Evolutionary conservation across 1,284 basidiomycete genomes (phyloP).

Genomic region (Ceratobasidium sp.): DNA sequence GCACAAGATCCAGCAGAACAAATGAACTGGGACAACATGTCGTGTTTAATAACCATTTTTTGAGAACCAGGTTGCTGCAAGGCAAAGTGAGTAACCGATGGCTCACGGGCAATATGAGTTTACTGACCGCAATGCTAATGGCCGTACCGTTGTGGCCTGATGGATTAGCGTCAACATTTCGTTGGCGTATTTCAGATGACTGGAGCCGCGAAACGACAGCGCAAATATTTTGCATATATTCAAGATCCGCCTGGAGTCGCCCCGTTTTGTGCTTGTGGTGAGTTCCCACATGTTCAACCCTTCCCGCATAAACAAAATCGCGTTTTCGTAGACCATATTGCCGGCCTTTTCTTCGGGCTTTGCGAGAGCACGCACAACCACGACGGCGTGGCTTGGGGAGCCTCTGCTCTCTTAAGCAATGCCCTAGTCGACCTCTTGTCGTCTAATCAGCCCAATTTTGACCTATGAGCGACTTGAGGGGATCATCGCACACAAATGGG

Average conservation of each 20-base stretch:
- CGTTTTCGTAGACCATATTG: constrained; percentile 60
- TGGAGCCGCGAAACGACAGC: constrained; percentile 56
- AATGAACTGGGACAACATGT: constrained; percentile 56
- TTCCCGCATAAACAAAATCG: constrained; percentile 57
- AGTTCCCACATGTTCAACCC: too few relatives aligned
- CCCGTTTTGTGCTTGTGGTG: too few relatives aligned
- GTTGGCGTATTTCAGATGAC: constrained; percentile 60
- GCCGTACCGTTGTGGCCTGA: constrained; percentile 60
- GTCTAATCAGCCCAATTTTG: too few relatives aligned
- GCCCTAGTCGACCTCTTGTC: too few relatives aligned
- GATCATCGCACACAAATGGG: too few relatives aligned
- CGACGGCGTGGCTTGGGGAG: constrained; percentile 48
- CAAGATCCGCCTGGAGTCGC: constrained; percentile 58
- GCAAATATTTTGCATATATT: constrained; percentile 57
- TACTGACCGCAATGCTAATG: constrained; percentile 54
- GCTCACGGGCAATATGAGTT: too few relatives aligned
- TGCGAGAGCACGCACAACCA: neutral
- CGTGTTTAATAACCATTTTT: constrained; percentile 61
- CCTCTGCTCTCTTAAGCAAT: too few relatives aligned
- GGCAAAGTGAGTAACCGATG: too few relatives aligned
- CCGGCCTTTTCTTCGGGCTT: constrained; percentile 48
- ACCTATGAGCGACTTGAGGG: too few relatives aligned
- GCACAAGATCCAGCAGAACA: constrained; percentile 59
- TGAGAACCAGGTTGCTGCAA: constrained; percentile 55
- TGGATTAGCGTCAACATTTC: constrained; percentile 61